phyloP scores from a whole-genome alignment of 176 grass and related monocot genomes.

The Lolium perenne region DNA sequence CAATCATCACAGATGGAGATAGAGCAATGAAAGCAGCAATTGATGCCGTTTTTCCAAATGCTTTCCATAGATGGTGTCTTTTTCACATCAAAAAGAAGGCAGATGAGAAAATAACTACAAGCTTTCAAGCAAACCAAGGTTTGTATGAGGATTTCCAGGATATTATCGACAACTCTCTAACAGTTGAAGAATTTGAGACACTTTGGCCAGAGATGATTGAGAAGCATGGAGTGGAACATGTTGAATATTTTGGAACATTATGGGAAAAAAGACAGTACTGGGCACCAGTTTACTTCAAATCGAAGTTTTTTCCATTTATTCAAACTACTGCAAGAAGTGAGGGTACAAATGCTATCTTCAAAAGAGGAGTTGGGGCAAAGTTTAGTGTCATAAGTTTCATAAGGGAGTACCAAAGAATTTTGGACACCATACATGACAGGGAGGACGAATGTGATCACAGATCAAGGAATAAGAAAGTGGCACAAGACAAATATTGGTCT shows the following conservation, averaged over 20 bases:
- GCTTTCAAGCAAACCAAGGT: not conserved
- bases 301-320: not conserved
- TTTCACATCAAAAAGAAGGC: not conserved
- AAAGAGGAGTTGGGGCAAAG: not conserved
- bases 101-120: not conserved
- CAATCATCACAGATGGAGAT: not conserved
- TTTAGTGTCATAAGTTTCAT: not conserved
- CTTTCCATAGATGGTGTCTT: not conserved
- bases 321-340: not conserved
- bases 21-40: not conserved
- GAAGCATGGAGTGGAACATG: not conserved
- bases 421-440: not conserved
- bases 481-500: not conserved
- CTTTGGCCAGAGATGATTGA: not conserved
- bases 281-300: not conserved
- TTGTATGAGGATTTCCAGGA: not conserved
- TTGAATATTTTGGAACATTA: not conserved
- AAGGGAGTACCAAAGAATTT: not conserved
- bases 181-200: too few relatives aligned
- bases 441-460: not conserved
- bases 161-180: not conserved
- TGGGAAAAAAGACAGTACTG: too few relatives aligned
- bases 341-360: not conserved
- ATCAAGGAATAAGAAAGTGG: not conserved
- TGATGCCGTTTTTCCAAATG: not conserved